Evolutionary conservation across 352 stramenopile species (phyloP), one percentile per base, ranked within the genome.

Genomic region (Globisporangium solare): DNA sequence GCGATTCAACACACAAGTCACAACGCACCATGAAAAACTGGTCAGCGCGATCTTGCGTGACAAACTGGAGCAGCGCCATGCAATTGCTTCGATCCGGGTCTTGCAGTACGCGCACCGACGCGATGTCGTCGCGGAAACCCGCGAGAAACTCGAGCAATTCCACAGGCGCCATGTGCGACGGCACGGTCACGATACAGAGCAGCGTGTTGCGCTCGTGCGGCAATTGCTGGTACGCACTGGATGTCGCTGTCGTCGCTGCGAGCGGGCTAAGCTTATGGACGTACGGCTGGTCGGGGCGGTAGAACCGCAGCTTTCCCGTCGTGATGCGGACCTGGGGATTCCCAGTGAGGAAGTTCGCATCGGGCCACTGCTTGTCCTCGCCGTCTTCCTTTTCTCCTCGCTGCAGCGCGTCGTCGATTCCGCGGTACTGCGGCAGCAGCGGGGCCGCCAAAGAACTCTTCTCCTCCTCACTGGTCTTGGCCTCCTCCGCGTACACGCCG

Each of bases 51-150:
- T 92, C 79, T 53, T 92, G 83, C n/a, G 62, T 63, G 31, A 74
- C 61, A 63, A 94, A 95, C 56, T 93, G 86, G 61, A 95, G 76
- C 42, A 94, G 74, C 43, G 84, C 76, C 83, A 95, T 92, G 61
- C 86, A 93, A 53, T 93, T 93, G 67, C 66, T 80, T 47, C 83
- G 76, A 47, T 91, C 79, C 2, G 83, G 74, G 56, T 95, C 86
- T 52, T 88, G 89, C 35, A 95, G 66, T 47, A 94, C 83, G 47
- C 82, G 86, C 51, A 95, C 77, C 13, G 90, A 72, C 47, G 76
- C 67, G 22, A 94, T 90, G 51, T 92, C 73, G 21, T 72, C 57
- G 47, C 81, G 79, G 63, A 90, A 94, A 45, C 77, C 70, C 18
- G 81, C 71, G 52, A 90, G 71, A 51, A 95, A 94, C 57, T 94